Base-by-base conservation (phyloP, 257 asterid genomes). In the Ballota nigra region DNA sequence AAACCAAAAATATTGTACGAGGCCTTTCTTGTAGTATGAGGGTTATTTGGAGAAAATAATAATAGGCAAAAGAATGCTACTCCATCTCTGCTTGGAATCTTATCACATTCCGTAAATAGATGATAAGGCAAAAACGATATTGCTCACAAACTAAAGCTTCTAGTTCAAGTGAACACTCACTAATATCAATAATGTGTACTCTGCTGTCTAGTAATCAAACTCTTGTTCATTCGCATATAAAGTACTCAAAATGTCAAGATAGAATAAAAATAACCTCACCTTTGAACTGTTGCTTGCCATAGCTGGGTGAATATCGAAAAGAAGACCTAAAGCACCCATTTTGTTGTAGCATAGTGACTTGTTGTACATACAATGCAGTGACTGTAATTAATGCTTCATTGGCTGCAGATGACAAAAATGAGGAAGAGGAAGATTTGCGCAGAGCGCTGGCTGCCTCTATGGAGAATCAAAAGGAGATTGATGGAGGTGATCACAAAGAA, bases 371-470 rank as follows among this genome's bases (percentile, higher is more conserved):
- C 13, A 28, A 52, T 71, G 62, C 60, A 38, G 49, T 12, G 65
- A 12, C 40, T 68, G 64, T 52, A 53, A 51, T 23, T 22, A 76
- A 43, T 71, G 51, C 18, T 74, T 77, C 63, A 23, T 67, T 75
- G 61, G 53, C 78, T 81, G 79, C 82, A 87, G 96, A 82, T 79
- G 85, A 78, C 57, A 82, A 34, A 59, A 78, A 71, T 33, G 93
- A 72, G 52, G 91, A 85, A 57, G 96, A 89, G 8, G 81, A 77
- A 70, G 97, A 87, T 55, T 69, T 94, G 75, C 86, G 74, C 72
- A 84, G 72, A 73, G 99, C 99, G 26, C 75, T 95, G 81, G 97
- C 96, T 40, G 88, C 81, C 69, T 95, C 99, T 47, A 86, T 95
- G 95, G 96, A 84, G 79, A 87, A 83, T 47, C 71, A 80, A 57